Evolutionary conservation across 2,329 filamentous ascomycete species (phyloP).

Genomic region (Monosporascus ibericus): DNA sequence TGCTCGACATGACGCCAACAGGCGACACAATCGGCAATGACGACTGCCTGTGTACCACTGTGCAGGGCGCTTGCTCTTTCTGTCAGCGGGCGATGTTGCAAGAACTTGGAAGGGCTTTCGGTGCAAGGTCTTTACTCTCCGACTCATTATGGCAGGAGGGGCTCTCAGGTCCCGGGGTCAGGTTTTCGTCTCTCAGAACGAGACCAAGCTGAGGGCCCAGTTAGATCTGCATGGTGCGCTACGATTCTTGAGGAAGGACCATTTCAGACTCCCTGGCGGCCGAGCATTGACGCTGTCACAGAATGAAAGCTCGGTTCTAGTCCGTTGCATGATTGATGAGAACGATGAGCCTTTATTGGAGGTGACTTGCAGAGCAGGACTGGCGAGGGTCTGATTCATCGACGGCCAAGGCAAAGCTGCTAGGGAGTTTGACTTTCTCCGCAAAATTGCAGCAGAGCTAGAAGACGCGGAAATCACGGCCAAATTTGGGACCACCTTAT

Average conservation of each 20-base stretch:
- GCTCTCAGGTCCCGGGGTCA: conserved; percentile 36
- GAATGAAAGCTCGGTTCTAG: conserved; percentile 1
- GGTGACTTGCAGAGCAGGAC: conserved; percentile 15
- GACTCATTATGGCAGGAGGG: conserved; percentile 53
- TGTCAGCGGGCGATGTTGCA: conserved; percentile 67
- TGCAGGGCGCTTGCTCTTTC: conserved; percentile 40
- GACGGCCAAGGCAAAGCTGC: conserved; percentile 6
- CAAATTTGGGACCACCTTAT: conserved; percentile 10
- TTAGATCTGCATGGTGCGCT: conserved; percentile 66
- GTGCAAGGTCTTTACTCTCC: conserved; percentile 53
- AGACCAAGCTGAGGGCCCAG: conserved; percentile 50
- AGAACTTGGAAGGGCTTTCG: conserved; percentile 65
- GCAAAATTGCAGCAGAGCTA: conserved; percentile 2
- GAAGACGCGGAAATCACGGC: not conserved
- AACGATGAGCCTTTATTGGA: conserved; percentile 17
- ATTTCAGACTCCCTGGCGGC: conserved; percentile 62
- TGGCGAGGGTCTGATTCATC: conserved; percentile 25
- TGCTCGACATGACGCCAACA: conserved; percentile 27
- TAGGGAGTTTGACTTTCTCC: conserved; percentile 12
- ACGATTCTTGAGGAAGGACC: conserved; percentile 61
- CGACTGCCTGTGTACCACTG: conserved; percentile 33
- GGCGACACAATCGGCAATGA: conserved; percentile 35
- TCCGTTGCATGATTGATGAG: conserved; percentile 7
- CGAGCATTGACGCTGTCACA: conserved; percentile 19
- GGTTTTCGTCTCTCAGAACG: conserved; percentile 35